Percentiles rank a stretch among this genome's conserved stretches.
phyloP scores from a whole-genome alignment of 2,329 filamentous ascomycete genomes.

The Fusarium sacchari region DNA sequence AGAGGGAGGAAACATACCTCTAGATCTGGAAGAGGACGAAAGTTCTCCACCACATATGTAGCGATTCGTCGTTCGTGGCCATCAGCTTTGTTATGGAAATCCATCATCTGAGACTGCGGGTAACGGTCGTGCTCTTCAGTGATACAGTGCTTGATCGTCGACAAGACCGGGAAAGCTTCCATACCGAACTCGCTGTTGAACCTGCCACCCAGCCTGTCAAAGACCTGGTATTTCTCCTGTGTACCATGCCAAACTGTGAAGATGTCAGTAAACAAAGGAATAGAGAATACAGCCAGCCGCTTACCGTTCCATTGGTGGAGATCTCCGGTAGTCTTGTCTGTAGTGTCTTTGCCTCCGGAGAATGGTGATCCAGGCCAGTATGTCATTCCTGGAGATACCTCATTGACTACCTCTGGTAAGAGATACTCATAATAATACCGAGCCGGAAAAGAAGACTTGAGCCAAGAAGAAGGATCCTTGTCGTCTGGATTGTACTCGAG shows the following conservation, averaged over 20 bases:
- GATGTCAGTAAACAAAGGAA: not conserved
- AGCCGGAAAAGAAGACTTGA: not conserved
- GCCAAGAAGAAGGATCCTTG: not conserved
- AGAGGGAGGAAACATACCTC: not conserved
- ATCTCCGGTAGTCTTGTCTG: not conserved
- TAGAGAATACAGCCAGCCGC: not conserved
- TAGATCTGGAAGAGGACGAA: not conserved
- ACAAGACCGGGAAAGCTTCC: constrained; percentile 1
- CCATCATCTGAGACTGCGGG: constrained; percentile 1
- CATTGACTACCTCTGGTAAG: not conserved
- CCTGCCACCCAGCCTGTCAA: not conserved
- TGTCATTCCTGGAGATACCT: not conserved
- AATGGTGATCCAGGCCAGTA: not conserved
- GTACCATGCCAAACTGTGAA: not conserved
- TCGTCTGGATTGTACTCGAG: not conserved
- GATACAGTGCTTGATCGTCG: not conserved
- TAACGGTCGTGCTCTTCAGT: not conserved
- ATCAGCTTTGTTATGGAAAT: constrained; percentile 1
- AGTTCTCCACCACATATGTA: not conserved
- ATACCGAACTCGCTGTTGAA: constrained; percentile 8
- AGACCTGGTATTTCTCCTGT: constrained; percentile 5
- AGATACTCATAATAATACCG: not conserved
- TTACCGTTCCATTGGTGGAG: not conserved
- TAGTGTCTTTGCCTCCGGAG: not conserved
- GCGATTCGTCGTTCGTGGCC: constrained; percentile 1